Percentiles rank a stretch among this genome's conserved stretches.
These are phyloP conservation scores for Pinus albicaulis DNA, from an alignment of 75 land plant genomes.

Conservation along the genomic window DNA sequence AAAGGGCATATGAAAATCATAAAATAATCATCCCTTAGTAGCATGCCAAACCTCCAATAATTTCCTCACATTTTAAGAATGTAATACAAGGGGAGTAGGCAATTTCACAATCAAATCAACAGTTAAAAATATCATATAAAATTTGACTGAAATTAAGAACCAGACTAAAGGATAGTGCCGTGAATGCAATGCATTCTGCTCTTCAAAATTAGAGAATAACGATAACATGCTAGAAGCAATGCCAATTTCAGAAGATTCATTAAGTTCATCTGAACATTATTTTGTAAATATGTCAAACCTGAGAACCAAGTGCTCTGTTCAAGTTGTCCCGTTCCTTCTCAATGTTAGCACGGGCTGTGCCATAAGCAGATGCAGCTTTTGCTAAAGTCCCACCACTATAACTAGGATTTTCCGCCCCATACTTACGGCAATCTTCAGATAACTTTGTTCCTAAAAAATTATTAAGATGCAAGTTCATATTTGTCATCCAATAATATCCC, in stretches of 20 bases:
- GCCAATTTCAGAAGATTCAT: not conserved
- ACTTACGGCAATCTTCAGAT: slow-evolving; percentile 75
- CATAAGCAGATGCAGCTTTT: slow-evolving; percentile 68
- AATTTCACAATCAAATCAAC: not conserved
- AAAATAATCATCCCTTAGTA: not conserved
- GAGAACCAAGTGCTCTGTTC: slow-evolving; percentile 36
- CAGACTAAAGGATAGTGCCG: not conserved
- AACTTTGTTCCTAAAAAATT: slow-evolving; percentile 55
- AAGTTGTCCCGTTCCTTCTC: slow-evolving; percentile 75
- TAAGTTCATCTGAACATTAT: too few species aligned
- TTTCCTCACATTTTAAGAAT: not conserved
- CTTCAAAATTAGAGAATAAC: not conserved
- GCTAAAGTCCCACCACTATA: slow-evolving; percentile 41
- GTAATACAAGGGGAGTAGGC: not conserved
- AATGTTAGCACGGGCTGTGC: slow-evolving; percentile 54
- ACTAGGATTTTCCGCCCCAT: slow-evolving; percentile 62
- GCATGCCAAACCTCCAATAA: not conserved
- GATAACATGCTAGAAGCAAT: not conserved
- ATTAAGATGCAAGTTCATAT: not conserved
- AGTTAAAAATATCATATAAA: not conserved
- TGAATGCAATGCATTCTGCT: not conserved
- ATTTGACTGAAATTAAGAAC: not conserved
- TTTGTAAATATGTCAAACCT: slow-evolving; percentile 14
- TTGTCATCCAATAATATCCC: not conserved
- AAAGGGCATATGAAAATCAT: not conserved